Base-by-base conservation (phyloP, 106 monocot species). In the Triglochin maritima region DNA sequence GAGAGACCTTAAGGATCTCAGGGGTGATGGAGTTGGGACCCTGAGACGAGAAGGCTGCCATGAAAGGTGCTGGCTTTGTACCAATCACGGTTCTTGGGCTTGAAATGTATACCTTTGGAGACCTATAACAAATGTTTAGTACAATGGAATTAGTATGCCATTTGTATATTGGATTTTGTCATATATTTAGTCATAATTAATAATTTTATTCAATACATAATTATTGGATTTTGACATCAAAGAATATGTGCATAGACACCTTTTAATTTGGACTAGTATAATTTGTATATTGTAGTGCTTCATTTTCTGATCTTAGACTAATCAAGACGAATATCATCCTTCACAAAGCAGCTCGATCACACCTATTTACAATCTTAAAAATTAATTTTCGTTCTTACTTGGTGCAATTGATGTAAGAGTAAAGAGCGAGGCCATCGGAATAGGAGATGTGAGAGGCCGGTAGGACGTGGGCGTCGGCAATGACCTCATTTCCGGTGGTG, bases 11-110 rank as follows among this genome's bases (percentile, higher is more conserved):
- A 15, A 76, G 62, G 51, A 76, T 10, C 62, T 76, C 69, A 9
- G 76, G 76, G 46, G 6, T 49, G 62, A 76, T n/a, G 13, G 7
- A 11, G 62, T 69, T 76, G 16, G 76, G 76, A 3, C 76, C 76
- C 41, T 63, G 76, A 44, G 76, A 76, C 9, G 76, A 76, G 69
- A 76, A 76, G 52, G 69, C 50, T 2, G 76, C 69, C 62, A 76
- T 76, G 62, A 76, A 63, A 52, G 76, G 76, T 41, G 76, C 76
- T 29, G 76, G 76, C 41, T 69, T 76, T 4, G 76, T 69, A 29
- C 41, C 61, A 2, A 69, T 3, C 69, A 57, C 43, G 11, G 76
- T 76, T 12, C 4, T 47, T 5, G 69, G 69, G 4, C 47, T 2
- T 7, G 50, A 17, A 44, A 76, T 69, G 54, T 69, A 55, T 8